These are phyloP conservation scores for Calonectria pseudoreteaudii DNA, from an alignment of 2,329 filamentous ascomycete species.

Conservation along the genomic window DNA sequence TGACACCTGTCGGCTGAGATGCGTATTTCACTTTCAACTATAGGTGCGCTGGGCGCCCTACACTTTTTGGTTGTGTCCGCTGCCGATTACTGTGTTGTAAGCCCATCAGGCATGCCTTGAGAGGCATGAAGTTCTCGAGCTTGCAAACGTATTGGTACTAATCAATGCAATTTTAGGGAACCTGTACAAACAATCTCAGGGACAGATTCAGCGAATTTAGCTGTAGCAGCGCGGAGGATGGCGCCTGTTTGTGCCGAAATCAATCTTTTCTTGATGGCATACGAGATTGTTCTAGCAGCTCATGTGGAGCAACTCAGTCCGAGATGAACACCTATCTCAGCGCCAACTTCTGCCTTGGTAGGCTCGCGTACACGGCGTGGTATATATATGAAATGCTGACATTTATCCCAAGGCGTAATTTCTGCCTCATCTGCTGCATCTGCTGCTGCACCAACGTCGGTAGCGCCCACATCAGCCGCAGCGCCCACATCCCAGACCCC, in stretches of 20 bases:
- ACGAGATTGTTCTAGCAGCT: conserved; percentile 52
- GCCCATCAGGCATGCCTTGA: conserved; percentile 24
- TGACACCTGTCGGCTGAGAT: conserved; percentile 30
- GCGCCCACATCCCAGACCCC: conserved; percentile 7
- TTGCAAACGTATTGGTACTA: conserved; percentile 9
- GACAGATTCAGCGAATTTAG: conserved; percentile 24
- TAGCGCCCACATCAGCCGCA: conserved; percentile 4
- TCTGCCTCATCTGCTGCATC: conserved; percentile 11
- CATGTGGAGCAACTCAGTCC: conserved; percentile 39
- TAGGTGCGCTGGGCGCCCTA: conserved; percentile 46
- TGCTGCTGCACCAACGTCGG: conserved; percentile 17
- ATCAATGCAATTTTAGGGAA: conserved; percentile 23
- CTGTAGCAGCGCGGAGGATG: conserved; percentile 46
- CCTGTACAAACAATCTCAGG: conserved; percentile 27
- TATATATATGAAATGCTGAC: conserved; percentile 20
- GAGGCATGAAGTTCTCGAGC: neutral
- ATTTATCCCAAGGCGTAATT: conserved; percentile 21
- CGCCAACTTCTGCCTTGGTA: conserved; percentile 40
- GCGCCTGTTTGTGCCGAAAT: conserved; percentile 55
- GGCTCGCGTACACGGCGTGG: neutral
- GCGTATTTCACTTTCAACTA: conserved; percentile 43
- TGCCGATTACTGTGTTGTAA: conserved; percentile 46
- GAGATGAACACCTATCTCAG: conserved; percentile 36
- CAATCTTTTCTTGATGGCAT: conserved; percentile 51
- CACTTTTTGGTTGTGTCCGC: conserved; percentile 41